phyloP scores from a whole-genome alignment of 2,329 filamentous ascomycete species.

The Aureobasidium subglaciale region DNA sequence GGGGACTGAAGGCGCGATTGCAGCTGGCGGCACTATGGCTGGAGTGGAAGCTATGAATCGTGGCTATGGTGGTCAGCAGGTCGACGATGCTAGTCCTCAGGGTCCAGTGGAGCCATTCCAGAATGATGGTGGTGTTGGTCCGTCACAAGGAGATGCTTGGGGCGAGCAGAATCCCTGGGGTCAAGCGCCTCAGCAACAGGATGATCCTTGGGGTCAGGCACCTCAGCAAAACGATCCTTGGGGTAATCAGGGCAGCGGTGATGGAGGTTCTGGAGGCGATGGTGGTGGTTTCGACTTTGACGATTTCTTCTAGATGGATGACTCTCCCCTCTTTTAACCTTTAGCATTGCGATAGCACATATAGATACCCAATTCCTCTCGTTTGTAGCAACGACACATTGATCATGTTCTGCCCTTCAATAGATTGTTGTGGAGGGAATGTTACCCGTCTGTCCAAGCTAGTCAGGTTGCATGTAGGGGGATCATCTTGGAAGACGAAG shows the following conservation, averaged over 20 bases:
- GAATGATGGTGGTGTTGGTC: constrained; percentile 13
- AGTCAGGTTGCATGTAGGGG: too few relatives aligned
- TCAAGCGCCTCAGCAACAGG: constrained; percentile 11
- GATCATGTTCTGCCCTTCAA: too few relatives aligned
- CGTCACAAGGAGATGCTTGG: constrained; percentile 14
- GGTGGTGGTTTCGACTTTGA: constrained; percentile 20
- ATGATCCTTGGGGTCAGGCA: constrained; percentile 18
- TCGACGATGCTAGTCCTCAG: constrained; percentile 29
- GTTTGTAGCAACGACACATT: not conserved
- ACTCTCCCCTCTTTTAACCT: not conserved
- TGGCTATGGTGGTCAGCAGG: constrained; percentile 18
- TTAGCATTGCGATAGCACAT: not conserved
- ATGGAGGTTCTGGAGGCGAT: constrained; percentile 24
- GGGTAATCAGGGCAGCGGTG: constrained; percentile 14
- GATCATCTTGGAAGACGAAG: too few relatives aligned
- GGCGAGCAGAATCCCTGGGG: constrained; percentile 12
- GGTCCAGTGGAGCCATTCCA: constrained; percentile 24
- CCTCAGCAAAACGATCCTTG: constrained; percentile 18
- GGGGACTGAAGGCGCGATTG: constrained; percentile 32
- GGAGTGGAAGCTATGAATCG: constrained; percentile 58
- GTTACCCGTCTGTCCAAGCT: too few relatives aligned
- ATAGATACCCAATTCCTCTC: constrained; percentile 1
- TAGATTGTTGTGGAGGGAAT: too few relatives aligned
- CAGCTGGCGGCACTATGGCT: constrained; percentile 40
- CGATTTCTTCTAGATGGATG: constrained; percentile 14